Percentiles rank a stretch among this genome's conserved stretches.
Evolutionary conservation across 169 alveolate genomes (phyloP).

Genomic region (Eimeria acervulina): DNA sequence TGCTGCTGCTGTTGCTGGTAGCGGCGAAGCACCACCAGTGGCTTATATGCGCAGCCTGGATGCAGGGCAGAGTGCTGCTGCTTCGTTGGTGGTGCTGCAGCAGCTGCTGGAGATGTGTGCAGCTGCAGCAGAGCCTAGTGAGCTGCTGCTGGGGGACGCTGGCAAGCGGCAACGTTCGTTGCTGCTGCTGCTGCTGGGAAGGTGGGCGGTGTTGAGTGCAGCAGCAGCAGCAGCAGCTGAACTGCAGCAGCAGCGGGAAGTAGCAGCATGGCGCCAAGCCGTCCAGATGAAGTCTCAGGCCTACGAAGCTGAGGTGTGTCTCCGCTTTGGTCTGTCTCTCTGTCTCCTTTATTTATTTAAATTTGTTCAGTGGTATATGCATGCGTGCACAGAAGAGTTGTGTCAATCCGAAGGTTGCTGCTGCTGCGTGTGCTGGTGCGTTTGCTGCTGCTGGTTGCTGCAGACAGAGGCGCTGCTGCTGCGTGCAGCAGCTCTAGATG

Average conservation of each 20-base stretch:
- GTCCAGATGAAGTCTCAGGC: not conserved
- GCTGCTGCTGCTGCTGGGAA: conserved; percentile 75
- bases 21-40: not conserved
- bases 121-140: conserved; percentile 16
- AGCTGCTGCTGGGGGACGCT: conserved; percentile 39
- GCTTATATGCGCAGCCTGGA: not conserved
- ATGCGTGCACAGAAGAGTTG: not conserved
- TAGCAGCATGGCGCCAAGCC: conserved; percentile 48
- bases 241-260: conserved; percentile 46
- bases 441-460: conserved; percentile 32
- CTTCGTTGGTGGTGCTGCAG: conserved; percentile 33
- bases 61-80: conserved; percentile 38
- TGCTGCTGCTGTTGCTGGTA: not conserved
- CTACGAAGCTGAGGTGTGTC: conserved; percentile 34
- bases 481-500: conserved; percentile 75
- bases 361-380: not conserved
- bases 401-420: not conserved
- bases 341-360: not conserved
- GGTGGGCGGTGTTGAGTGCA: conserved; percentile 74
- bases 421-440: conserved; percentile 1
- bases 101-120: conserved; percentile 37
- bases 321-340: not conserved
- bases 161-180: conserved; percentile 72
- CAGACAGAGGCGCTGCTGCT: conserved; percentile 52
- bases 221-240: conserved; percentile 58